Conservation (phyloP, 208 protist species). For the Herpetomonas samuelpessoai region DNA sequence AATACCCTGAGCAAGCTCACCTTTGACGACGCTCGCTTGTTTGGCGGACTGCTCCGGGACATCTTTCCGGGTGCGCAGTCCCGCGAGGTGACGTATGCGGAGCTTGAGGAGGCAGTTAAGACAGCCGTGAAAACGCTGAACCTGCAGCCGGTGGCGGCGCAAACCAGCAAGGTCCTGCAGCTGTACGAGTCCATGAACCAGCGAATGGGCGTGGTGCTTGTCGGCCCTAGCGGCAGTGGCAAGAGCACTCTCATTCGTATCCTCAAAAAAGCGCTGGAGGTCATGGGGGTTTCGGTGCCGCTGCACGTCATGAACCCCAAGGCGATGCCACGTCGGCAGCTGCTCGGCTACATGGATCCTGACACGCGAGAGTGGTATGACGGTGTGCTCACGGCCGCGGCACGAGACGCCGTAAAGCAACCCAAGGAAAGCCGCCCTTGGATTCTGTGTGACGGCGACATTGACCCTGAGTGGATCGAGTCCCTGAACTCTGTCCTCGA, state of each 20-base stretch:
- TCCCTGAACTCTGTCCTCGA: conserved; percentile 99
- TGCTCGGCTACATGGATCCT: conserved; percentile 95
- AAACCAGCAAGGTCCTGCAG: conserved; percentile 92
- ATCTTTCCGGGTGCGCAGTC: conserved; percentile 79
- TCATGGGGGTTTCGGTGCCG: conserved; percentile 69
- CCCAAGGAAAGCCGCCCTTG: conserved; percentile 72
- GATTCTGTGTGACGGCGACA: conserved; percentile 97
- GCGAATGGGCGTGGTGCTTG: conserved; percentile 93
- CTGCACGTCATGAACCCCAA: conserved; percentile 93
- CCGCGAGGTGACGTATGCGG: conserved; percentile 68
- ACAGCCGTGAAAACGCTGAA: conserved; percentile 54
- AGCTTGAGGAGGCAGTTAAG: conserved; percentile 83
- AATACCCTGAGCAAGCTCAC: conserved; percentile 98
- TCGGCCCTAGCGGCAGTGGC: conserved; percentile 91
- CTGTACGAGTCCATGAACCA: conserved; percentile 93
- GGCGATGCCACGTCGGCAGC: conserved; percentile 89
- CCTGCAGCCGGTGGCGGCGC: conserved; percentile 63
- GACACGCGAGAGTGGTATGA: conserved; percentile 98
- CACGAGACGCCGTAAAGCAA: conserved; percentile 82
- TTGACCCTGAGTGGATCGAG: conserved; percentile 99
- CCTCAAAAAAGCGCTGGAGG: conserved; percentile 78
- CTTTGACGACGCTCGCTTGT: conserved; percentile 95
- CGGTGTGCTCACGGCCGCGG: conserved; percentile 97
- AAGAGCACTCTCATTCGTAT: conserved; percentile 91
- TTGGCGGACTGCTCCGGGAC: conserved; percentile 90